Percentiles rank a stretch among this genome's conserved stretches.
Conservation (phyloP, 2,329 filamentous ascomycete genomes). For the Aspergillus piperis region DNA sequence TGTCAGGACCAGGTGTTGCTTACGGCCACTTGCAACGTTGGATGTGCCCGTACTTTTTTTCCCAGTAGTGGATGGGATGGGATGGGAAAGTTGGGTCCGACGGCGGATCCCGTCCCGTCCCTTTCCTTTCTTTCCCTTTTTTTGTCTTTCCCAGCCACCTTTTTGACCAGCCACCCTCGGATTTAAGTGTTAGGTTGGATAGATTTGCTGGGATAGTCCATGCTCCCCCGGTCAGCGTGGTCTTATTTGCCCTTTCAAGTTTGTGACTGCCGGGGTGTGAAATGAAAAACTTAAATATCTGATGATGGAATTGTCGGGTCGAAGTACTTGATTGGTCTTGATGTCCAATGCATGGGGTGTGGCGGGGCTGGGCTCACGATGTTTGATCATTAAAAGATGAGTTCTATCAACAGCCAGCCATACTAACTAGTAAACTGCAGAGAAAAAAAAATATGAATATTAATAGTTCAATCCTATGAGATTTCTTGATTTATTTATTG, state of each 20-base stretch:
- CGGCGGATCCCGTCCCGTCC: not conserved
- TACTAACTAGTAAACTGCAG: too few species aligned
- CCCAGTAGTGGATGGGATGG: not conserved
- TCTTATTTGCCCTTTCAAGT: not conserved
- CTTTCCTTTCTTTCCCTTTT: not conserved
- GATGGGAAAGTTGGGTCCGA: not conserved
- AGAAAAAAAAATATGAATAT: too few species aligned
- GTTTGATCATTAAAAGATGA: too few species aligned
- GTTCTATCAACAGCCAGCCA: too few species aligned
- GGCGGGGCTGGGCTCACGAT: too few species aligned
- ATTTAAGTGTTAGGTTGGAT: not conserved
- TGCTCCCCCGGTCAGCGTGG: not conserved
- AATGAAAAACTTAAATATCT: too few species aligned
- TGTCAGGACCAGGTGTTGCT: constrained; percentile 2
- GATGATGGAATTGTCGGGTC: too few species aligned
- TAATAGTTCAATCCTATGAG: too few species aligned
- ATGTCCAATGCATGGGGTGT: too few species aligned
- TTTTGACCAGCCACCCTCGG: not conserved
- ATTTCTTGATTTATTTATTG: too few species aligned
- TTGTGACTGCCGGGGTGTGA: too few species aligned
- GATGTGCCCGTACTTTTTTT: not conserved
- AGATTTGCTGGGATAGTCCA: not conserved
- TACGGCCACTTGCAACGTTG: constrained; percentile 6
- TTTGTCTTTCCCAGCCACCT: not conserved
- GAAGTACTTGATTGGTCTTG: too few species aligned